Base-by-base conservation (phyloP, 192 early-diverging fungal genomes). In the Podila epicladia region DNA sequence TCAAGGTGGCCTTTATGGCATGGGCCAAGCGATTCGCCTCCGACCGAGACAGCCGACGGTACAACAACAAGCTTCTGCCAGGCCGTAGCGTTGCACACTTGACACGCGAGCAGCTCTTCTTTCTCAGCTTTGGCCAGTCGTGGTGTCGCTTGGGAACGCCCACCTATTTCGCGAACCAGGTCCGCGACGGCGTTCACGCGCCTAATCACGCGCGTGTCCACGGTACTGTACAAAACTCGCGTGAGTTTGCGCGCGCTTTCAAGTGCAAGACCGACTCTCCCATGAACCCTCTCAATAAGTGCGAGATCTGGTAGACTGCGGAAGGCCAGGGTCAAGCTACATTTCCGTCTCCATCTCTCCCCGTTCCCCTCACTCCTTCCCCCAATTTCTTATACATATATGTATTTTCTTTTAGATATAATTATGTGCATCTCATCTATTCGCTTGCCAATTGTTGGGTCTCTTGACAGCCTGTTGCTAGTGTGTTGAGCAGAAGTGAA, bases 251-350 rank as follows among this genome's bases (percentile, higher is more conserved):
- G 11, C 65, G 92, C 29, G 86, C 87, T 8, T 95, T 91, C 59
- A 72, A 82, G 19, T 94, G 93, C 33, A 33, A 33, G 33, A 33
- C 74, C 61, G 84, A 87, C 19, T 71, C 73, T 6, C 62, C 50
- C 24, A 92, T 94, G 93, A 94, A 94, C 82, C 91, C 92, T 12
- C 24, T 41, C 31, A 57, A 88, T 12, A 87, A 88, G 67, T 90
- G 89, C 64, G 66, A 13, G 20, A 20, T 45, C 41, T 45, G 41
- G 41, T 17, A 45, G 41, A 17, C 29, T 33, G 6, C 3, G 29
- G 29, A 29, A 29, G 29, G 29, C 1, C 29, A 29, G 29, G 29
- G 29, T 29, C 3, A 1, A 29, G 29, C 3, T 29, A 3, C 38
- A 41, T 11, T 41, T 31, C 13, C 2, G 15, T 29, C 3, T 12